Evolutionary conservation across 768 basidiomycete genomes (phyloP).

Genomic region (Lentinula detonsa): DNA sequence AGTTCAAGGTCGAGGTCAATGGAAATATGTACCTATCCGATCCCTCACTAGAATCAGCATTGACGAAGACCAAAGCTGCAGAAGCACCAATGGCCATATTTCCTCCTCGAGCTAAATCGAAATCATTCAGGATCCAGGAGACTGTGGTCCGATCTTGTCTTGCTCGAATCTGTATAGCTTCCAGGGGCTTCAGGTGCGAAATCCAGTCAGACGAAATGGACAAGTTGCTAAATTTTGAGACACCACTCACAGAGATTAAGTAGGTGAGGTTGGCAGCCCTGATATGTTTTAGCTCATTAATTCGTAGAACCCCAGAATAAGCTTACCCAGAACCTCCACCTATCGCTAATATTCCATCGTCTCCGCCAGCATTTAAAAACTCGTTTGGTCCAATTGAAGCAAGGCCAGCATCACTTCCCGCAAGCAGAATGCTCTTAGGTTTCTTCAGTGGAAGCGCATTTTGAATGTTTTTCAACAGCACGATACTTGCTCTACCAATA

Average conservation of each 20-base stretch:
- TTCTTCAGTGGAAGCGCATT: slow-evolving; percentile 53
- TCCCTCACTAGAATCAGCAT: slow-evolving; percentile 78
- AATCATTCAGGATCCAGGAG: slow-evolving; percentile 68
- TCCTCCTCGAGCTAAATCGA: slow-evolving; percentile 45
- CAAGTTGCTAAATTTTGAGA: too few relatives aligned
- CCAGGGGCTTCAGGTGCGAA: slow-evolving; percentile 47
- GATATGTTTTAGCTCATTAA: neutral
- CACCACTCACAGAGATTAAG: slow-evolving; percentile 56
- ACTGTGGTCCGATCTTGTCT: slow-evolving; percentile 57
- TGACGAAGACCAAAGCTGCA: slow-evolving; percentile 76
- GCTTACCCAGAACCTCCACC: slow-evolving; percentile 82
- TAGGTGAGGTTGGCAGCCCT: slow-evolving; percentile 74
- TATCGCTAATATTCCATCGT: slow-evolving; percentile 75
- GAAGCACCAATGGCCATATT: slow-evolving; percentile 43
- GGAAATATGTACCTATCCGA: slow-evolving; percentile 53
- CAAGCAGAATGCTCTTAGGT: slow-evolving; percentile 53
- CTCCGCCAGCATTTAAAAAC: slow-evolving; percentile 53
- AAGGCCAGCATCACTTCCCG: slow-evolving; percentile 65
- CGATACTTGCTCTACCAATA: slow-evolving; percentile 68
- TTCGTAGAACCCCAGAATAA: neutral
- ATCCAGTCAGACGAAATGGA: neutral
- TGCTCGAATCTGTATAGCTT: slow-evolving; percentile 74
- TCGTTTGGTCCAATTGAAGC: slow-evolving; percentile 66
- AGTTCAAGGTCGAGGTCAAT: neutral
- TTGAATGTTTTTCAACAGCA: slow-evolving; percentile 68